Evolutionary conservation across 2,329 filamentous ascomycete genomes (phyloP).

Genomic region (Sclerotiophoma versabilis): DNA sequence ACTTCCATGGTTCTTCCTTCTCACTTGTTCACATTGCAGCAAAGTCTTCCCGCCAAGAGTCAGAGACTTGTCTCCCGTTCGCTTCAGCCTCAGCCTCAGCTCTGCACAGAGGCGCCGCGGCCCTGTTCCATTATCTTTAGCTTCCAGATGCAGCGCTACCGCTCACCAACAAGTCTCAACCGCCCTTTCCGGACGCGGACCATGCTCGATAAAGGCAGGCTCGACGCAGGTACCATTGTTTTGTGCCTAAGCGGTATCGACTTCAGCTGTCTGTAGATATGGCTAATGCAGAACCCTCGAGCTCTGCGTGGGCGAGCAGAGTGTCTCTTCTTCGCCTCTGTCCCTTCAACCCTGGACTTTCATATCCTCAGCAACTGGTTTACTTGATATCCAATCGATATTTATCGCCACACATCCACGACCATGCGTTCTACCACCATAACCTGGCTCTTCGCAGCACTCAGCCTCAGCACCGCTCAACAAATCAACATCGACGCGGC

Average conservation of each 20-base stretch:
- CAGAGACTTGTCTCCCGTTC: background rate
- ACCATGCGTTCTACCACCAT: conserved; percentile 10
- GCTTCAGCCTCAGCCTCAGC: conserved; percentile 17
- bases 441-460: conserved; percentile 9
- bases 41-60: background rate
- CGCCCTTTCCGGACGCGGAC: conserved; percentile 5
- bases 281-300: conserved; percentile 1
- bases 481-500: conserved; percentile 18
- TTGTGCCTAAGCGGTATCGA: conserved; percentile 14
- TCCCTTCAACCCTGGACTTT: background rate
- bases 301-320: conserved; percentile 8
- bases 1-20: background rate
- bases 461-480: conserved; percentile 12
- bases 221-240: conserved; percentile 17
- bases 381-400: background rate
- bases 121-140: conserved; percentile 8
- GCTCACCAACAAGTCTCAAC: conserved; percentile 15
- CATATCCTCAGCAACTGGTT: background rate
- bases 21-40: background rate
- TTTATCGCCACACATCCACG: background rate
- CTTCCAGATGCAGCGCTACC: conserved; percentile 13
- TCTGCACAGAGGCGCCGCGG: conserved; percentile 12
- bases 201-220: conserved; percentile 8
- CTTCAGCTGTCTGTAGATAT: conserved; percentile 11
- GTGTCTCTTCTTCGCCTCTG: background rate